Conservation (phyloP, 257 asterid species). For the Solanum bukasovii region DNA sequence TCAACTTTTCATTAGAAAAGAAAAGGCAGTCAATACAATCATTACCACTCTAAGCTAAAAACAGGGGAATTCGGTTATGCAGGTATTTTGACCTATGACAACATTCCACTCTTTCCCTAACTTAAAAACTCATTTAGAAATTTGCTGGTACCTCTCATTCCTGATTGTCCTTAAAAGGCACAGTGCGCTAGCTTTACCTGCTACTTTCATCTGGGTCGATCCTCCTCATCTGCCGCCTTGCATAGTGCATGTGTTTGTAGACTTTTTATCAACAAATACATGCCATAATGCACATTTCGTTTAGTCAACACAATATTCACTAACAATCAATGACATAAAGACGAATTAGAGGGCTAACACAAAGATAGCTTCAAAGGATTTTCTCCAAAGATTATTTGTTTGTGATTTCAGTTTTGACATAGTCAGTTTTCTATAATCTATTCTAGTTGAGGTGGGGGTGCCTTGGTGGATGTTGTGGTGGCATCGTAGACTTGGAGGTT, state of each 20-base stretch:
- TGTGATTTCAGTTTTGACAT: neutral
- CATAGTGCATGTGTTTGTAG: neutral
- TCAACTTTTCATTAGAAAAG: neutral
- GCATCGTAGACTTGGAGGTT: neutral
- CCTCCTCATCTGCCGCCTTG: neutral
- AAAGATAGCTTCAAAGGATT: neutral
- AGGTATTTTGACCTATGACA: neutral
- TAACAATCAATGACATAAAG: neutral
- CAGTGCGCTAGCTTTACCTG: neutral
- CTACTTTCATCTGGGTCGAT: neutral
- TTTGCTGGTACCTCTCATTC: neutral
- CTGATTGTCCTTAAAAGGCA: neutral
- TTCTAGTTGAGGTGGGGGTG: neutral
- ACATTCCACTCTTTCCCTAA: neutral
- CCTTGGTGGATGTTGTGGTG: neutral
- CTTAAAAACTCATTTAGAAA: neutral
- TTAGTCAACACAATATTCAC: neutral
- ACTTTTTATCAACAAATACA: neutral
- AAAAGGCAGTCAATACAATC: neutral
- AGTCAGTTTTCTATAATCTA: neutral
- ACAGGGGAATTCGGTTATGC: neutral
- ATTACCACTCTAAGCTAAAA: neutral
- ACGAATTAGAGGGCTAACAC: neutral
- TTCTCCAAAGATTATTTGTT: neutral
- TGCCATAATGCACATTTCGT: neutral